These are phyloP conservation scores for Neurospora sp. DNA, from an alignment of 495 filamentous ascomycete genomes.

Conservation along the genomic window DNA sequence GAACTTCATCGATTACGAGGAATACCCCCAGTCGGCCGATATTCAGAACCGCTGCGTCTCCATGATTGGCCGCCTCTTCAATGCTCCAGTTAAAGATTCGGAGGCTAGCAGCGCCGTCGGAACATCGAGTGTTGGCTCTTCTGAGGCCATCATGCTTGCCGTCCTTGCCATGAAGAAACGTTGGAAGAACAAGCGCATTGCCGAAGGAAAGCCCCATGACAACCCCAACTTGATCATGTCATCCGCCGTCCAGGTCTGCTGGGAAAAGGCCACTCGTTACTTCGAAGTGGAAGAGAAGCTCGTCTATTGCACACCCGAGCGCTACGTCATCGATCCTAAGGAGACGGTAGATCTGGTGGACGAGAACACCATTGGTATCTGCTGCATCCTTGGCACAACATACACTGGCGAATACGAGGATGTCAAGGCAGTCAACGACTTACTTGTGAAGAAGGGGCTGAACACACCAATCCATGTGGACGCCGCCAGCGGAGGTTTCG, in stretches of 20 bases:
- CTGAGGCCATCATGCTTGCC: conserved; percentile 84
- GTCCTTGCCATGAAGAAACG: conserved; percentile 91
- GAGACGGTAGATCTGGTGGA: conserved; percentile 77
- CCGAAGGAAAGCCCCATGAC: conserved; percentile 62
- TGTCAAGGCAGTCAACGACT: conserved; percentile 77
- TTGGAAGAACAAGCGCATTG: conserved; percentile 78
- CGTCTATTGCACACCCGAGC: conserved; percentile 70
- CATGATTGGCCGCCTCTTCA: conserved; percentile 87
- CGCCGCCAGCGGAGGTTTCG: conserved; percentile 83
- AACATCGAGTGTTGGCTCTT: conserved; percentile 76
- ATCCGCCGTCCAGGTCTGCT: conserved; percentile 87
- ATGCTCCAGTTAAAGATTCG: conserved; percentile 47
- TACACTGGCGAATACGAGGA: conserved; percentile 97
- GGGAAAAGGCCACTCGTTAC: conserved; percentile 93
- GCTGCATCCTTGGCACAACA: conserved; percentile 77
- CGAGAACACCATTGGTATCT: conserved; percentile 94
- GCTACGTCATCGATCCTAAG: conserved; percentile 80
- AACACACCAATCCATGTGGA: conserved; percentile 86
- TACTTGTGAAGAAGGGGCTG: conserved; percentile 58
- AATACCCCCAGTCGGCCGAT: conserved; percentile 80
- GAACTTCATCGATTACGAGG: conserved; percentile 92
- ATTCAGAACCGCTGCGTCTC: conserved; percentile 88
- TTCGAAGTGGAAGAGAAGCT: conserved; percentile 88
- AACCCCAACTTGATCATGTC: conserved; percentile 87
- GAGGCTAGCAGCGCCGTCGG: conserved; percentile 55